Evolutionary conservation across 1,284 basidiomycete genomes (phyloP).

Genomic region (Flammula alnicola): DNA sequence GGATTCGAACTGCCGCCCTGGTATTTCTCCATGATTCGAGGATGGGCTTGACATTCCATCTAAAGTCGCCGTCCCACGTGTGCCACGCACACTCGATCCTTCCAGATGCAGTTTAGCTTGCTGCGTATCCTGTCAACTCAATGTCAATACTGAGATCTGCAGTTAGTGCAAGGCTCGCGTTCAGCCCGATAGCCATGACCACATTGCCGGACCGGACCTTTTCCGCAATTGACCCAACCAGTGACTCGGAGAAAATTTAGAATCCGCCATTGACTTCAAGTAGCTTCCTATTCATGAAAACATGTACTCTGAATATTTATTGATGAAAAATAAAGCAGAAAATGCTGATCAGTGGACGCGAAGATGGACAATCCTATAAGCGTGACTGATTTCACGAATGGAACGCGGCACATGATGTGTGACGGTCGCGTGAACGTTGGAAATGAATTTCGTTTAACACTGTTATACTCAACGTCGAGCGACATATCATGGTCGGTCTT

Average conservation of each 20-base stretch:
- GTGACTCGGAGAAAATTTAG: too few relatives aligned
- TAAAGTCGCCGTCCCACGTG: constrained; percentile 10
- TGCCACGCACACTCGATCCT: not conserved
- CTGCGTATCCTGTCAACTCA: not conserved
- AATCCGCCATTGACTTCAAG: too few relatives aligned
- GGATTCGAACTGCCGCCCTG: not conserved
- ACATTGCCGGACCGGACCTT: too few relatives aligned
- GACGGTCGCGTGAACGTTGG: constrained; percentile 14
- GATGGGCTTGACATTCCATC: not conserved
- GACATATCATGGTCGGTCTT: constrained; percentile 62
- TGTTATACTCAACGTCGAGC: constrained; percentile 13
- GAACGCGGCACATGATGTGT: constrained; percentile 16
- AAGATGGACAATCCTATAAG: too few relatives aligned
- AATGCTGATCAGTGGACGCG: too few relatives aligned
- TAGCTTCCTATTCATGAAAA: too few relatives aligned
- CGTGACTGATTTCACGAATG: constrained; percentile 7
- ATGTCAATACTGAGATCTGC: not conserved
- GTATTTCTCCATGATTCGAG: constrained; percentile 3
- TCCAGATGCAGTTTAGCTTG: constrained; percentile 1
- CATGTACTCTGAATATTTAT: too few relatives aligned
- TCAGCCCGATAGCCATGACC: too few relatives aligned
- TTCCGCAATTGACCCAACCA: too few relatives aligned
- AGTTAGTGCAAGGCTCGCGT: too few relatives aligned
- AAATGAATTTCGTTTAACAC: not conserved
- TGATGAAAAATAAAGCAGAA: too few relatives aligned